A percentile compares a stretch with the other conserved stretches of the same genome.
Evolutionary conservation across 2,329 filamentous ascomycete species (phyloP).

Genomic region (Talaromyces verruculosus): DNA sequence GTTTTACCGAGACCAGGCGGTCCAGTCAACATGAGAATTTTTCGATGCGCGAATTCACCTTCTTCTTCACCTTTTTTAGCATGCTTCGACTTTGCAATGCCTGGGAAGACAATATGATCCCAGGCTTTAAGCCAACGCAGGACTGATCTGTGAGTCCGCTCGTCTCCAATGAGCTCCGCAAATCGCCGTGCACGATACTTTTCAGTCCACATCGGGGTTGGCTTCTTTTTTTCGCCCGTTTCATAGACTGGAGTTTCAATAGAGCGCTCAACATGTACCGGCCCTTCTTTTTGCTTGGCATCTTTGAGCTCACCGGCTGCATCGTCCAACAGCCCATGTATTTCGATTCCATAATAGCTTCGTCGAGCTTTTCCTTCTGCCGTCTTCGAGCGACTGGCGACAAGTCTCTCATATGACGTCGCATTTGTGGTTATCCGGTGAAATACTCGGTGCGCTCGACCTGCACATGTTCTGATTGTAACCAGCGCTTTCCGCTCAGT

Average conservation of each 20-base stretch:
- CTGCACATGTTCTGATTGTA: conserved; percentile 50
- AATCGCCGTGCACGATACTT: conserved; percentile 94
- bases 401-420: conserved; percentile 54
- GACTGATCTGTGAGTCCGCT: conserved; percentile 86
- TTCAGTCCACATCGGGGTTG: conserved; percentile 76
- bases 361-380: conserved; percentile 56
- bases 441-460: conserved; percentile 47
- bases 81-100: conserved; percentile 62
- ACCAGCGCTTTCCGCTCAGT: conserved; percentile 24
- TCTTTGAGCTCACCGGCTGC: conserved; percentile 61
- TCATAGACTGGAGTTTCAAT: conserved; percentile 32
- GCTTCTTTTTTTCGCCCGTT: conserved; percentile 33
- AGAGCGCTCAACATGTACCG: conserved; percentile 31
- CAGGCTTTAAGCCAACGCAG: conserved; percentile 91
- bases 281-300: conserved; percentile 14
- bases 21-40: conserved; percentile 85
- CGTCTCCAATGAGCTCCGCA: conserved; percentile 90
- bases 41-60: conserved; percentile 76
- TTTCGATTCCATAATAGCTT: conserved; percentile 88
- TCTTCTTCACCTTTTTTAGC: conserved; percentile 51
- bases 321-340: conserved; percentile 76
- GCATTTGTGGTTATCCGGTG: conserved; percentile 38
- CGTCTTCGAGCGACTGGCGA: conserved; percentile 54
- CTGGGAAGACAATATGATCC: conserved; percentile 90
- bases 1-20: conserved; percentile 95